A percentile compares a stretch with the other conserved stretches of the same genome.
Evolutionary conservation across 176 grass and related monocot genomes (phyloP).

Genomic region (Stipa capillata): DNA sequence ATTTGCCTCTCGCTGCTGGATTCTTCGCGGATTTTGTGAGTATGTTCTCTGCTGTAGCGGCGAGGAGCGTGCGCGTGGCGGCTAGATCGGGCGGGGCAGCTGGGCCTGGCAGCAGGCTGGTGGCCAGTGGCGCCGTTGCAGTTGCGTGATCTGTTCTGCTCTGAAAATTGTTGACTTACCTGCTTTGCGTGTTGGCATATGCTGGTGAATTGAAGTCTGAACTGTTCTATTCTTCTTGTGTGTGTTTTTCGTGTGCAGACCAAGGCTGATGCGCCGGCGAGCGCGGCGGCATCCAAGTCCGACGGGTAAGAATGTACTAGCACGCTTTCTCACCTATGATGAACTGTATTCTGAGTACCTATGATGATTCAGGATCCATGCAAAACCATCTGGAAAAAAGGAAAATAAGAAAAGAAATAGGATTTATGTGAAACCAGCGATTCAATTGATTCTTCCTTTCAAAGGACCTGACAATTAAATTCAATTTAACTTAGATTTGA

Average conservation of each 20-base stretch:
- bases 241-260: constrained; percentile 4
- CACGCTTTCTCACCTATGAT: not conserved
- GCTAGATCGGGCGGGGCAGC: not conserved
- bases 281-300: not conserved
- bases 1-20: not conserved
- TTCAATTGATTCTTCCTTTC: not conserved
- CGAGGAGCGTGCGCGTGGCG: constrained; percentile 11
- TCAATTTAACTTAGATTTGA: not conserved
- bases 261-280: constrained; percentile 30
- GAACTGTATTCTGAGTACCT: not conserved
- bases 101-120: constrained; percentile 1
- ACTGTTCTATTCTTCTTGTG: not conserved
- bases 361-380: not conserved
- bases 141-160: constrained; percentile 21
- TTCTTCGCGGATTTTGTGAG: not conserved
- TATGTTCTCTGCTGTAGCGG: constrained; percentile 7
- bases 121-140: constrained; percentile 17
- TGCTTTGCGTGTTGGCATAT: not conserved
- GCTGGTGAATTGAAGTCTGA: not conserved
- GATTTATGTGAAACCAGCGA: not conserved
- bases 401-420: too few species aligned
- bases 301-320: constrained; percentile 7
- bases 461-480: not conserved
- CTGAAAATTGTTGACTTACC: not conserved
- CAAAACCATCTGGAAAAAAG: too few species aligned